Evolutionary conservation across 2,329 filamentous ascomycete species (phyloP).

Genomic region (Hypoxylon sp.): DNA sequence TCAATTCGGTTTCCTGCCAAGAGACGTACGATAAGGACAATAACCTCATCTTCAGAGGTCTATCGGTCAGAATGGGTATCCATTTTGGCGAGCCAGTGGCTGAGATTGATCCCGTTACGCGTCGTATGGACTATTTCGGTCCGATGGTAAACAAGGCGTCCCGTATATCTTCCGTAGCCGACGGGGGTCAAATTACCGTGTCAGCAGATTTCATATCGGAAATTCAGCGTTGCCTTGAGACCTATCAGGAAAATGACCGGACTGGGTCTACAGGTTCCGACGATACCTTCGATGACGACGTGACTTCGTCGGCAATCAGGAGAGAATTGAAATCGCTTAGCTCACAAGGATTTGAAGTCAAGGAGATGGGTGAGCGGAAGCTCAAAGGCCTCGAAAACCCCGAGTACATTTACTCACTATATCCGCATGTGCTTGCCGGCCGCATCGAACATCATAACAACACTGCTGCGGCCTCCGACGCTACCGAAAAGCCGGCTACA

Average conservation of each 20-base stretch:
- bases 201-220: constrained; percentile 98
- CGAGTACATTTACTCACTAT: constrained; percentile 94
- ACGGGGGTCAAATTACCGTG: constrained; percentile 96
- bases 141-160: constrained; percentile 99
- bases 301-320: constrained; percentile 81
- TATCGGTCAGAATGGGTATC: constrained; percentile 97
- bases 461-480: constrained; percentile 57
- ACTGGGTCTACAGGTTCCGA: constrained; percentile 78
- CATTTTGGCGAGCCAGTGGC: constrained; percentile 96
- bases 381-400: constrained; percentile 98
- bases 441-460: constrained; percentile 79
- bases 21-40: constrained; percentile 86
- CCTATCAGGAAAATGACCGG: constrained; percentile 87
- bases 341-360: constrained; percentile 95
- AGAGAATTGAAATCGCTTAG: constrained; percentile 89
- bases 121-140: constrained; percentile 99
- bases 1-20: constrained; percentile 88
- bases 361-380: constrained; percentile 94
- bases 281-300: constrained; percentile 82
- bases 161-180: constrained; percentile 92
- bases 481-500: constrained; percentile 70
- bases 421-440: constrained; percentile 88
- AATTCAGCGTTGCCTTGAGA: constrained; percentile 90
- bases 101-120: constrained; percentile 94
- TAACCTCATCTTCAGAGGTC: constrained; percentile 90